Base-by-base conservation (phyloP, 129 eudicot genomes). In the Centrapalus pauciflorus region DNA sequence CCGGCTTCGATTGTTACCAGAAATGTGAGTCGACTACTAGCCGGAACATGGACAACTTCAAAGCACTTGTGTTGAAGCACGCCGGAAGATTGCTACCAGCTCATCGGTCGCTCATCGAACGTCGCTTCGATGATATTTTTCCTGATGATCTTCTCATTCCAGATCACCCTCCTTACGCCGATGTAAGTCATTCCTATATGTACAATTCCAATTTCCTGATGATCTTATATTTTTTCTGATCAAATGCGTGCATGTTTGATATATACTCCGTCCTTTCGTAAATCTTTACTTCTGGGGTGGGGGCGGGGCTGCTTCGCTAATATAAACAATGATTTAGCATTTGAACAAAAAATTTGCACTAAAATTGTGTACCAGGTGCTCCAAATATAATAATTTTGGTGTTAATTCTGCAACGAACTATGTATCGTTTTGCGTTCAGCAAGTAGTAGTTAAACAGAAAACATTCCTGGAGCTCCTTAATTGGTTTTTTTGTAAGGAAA, bases 141-240 rank as follows among this genome's bases (percentile, higher is more conserved):
- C 30, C 82, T 55, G 55, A 64, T 19, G 66, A 33, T 19, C 23
- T 64, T 38, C 54, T 19, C 49, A 70, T 79, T 8, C 94, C 89
- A 38, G 65, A 72, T 77, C 94, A 83, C 17, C 89, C 94, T 27
- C 77, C 89, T 20, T 86, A 86, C 30, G 64, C 79, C 32, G 75
- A 70, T 70, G 93, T 85, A 79, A 71, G 58, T 55, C 62, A 1
- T 56, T 56, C 5, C 23, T 30, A 10, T 12, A 56, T 65, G 14
- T 8, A 19, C 40, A 4, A 3, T 55, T 46, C 60, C 50, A 24
- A n/a, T 28, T 34, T 21, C 64, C 7, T 69, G 13, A 37, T 37
- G 40, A 55, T 69, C 28, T 68, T 37, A 52, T 51, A 26, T 19
- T 37, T 4, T 37, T 4, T 37, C 6, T 73, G 54, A 30, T 54